Percentiles rank a stretch among this genome's conserved stretches.
These are phyloP conservation scores for Penicillium samsonianum DNA, from an alignment of 495 filamentous ascomycete genomes.

Conservation along the genomic window DNA sequence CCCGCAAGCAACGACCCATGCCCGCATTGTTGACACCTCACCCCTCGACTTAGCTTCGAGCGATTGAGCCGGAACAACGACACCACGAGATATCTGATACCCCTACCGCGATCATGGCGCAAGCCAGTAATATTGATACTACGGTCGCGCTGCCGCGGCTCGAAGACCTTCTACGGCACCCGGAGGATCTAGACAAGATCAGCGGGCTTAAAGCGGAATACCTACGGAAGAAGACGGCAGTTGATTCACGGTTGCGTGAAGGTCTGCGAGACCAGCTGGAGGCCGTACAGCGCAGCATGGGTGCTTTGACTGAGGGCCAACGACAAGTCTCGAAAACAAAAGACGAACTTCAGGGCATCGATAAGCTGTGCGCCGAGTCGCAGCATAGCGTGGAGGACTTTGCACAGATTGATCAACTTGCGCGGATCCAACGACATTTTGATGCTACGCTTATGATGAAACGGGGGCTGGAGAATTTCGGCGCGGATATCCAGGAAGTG, in stretches of 20 bases:
- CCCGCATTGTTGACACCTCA: slow-evolving; percentile 10
- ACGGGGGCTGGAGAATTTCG: slow-evolving; percentile 80
- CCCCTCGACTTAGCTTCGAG: slow-evolving; percentile 10
- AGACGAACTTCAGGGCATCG: slow-evolving; percentile 98
- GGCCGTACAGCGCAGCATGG: slow-evolving; percentile 89
- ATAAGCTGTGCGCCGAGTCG: slow-evolving; percentile 93
- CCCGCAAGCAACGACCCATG: background rate
- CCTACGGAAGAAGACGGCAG: slow-evolving; percentile 84
- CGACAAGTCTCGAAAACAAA: slow-evolving; percentile 84
- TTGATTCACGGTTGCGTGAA: slow-evolving; percentile 85
- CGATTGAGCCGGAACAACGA: slow-evolving; percentile 12
- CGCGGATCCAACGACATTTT: slow-evolving; percentile 93
- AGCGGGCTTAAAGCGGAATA: slow-evolving; percentile 87
- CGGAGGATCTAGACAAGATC: slow-evolving; percentile 94
- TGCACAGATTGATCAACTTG: slow-evolving; percentile 90
- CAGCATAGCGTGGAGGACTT: slow-evolving; percentile 97
- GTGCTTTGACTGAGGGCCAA: slow-evolving; percentile 80
- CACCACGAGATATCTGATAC: background rate
- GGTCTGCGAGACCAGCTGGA: slow-evolving; percentile 89
- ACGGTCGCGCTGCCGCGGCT: slow-evolving; percentile 49
- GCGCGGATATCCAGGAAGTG: slow-evolving; percentile 69
- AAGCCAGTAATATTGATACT: slow-evolving; percentile 37
- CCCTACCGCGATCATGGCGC: slow-evolving; percentile 37
- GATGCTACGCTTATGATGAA: slow-evolving; percentile 90
- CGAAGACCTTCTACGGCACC: slow-evolving; percentile 61